Percentiles rank a stretch among this genome's conserved stretches.
Evolutionary conservation across 352 stramenopile genomes (phyloP).

Genomic region (Thraustochytrium striatum): DNA sequence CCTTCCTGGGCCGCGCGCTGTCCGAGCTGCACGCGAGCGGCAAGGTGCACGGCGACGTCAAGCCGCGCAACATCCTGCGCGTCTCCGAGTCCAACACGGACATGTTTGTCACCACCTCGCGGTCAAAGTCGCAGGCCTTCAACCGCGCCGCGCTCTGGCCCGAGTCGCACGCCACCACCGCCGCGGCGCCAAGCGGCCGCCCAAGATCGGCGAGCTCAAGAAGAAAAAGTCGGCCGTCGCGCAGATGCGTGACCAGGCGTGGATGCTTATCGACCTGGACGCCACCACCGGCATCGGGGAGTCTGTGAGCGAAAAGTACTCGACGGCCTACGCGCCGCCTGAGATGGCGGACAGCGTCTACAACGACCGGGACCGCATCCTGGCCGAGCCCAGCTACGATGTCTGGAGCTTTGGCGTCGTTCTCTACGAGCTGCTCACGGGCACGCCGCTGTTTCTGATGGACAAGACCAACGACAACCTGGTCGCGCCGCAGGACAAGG

Average conservation of each 20-base stretch:
- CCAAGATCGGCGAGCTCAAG: not conserved
- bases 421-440: slow-evolving; percentile 38
- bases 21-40: not conserved
- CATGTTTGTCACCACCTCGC: not conserved
- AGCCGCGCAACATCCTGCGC: slow-evolving; percentile 39
- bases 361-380: not conserved
- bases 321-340: slow-evolving; percentile 14
- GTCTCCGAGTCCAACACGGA: not conserved
- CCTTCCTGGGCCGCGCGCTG: not conserved
- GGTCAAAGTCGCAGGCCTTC: not conserved
- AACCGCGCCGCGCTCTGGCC: not conserved
- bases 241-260: not conserved
- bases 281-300: not conserved
- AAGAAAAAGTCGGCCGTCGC: not conserved
- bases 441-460: slow-evolving; percentile 33
- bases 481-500: not conserved
- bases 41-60: slow-evolving; percentile 28
- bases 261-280: slow-evolving; percentile 43
- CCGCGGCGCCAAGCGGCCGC: too few species aligned
- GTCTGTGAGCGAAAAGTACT: slow-evolving; percentile 12
- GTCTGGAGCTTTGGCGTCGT: slow-evolving; percentile 49
- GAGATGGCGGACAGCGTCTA: slow-evolving; percentile 31
- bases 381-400: slow-evolving; percentile 31
- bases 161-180: not conserved
- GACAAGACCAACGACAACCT: slow-evolving; percentile 44